phyloP scores from a whole-genome alignment of 257 asterid species.

The Solanum pennellii region DNA sequence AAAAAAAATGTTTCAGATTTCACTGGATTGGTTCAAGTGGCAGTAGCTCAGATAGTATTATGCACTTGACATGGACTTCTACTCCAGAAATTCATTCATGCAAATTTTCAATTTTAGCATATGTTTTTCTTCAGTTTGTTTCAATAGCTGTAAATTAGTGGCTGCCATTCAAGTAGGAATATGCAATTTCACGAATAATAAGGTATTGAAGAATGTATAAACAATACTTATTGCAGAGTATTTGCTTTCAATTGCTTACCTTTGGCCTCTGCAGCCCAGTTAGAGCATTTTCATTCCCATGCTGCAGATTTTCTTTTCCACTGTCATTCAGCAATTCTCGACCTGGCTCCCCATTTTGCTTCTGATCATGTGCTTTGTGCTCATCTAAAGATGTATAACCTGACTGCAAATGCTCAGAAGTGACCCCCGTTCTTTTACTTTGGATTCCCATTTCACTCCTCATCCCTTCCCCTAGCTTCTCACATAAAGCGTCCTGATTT shows the following conservation, averaged over 20 bases:
- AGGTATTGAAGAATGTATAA: not conserved
- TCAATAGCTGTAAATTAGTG: not conserved
- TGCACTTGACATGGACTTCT: not conserved
- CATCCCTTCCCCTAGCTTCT: slow-evolving; percentile 11
- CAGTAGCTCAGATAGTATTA: not conserved
- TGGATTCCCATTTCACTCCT: slow-evolving; percentile 24
- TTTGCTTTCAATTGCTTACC: slow-evolving; percentile 23
- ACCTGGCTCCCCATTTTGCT: slow-evolving; percentile 25
- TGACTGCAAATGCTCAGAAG: slow-evolving; percentile 39
- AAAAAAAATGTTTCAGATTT: not conserved
- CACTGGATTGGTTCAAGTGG: not conserved
- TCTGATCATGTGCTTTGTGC: slow-evolving; percentile 21
- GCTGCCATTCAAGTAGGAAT: not conserved
- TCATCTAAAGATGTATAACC: slow-evolving; percentile 42
- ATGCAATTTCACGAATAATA: not conserved
- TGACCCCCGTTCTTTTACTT: slow-evolving; percentile 32
- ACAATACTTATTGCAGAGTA: not conserved
- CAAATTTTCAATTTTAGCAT: not conserved
- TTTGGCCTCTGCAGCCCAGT: slow-evolving; percentile 52
- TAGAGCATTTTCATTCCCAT: slow-evolving; percentile 26
- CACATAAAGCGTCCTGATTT: not conserved
- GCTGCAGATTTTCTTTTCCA: slow-evolving; percentile 33
- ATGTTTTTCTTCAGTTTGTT: not conserved
- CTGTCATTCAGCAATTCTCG: slow-evolving; percentile 27
- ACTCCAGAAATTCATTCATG: not conserved